These are phyloP conservation scores for Lunasporangiospora selenospora DNA, from an alignment of 192 early-diverging fungal species.

Conservation along the genomic window DNA sequence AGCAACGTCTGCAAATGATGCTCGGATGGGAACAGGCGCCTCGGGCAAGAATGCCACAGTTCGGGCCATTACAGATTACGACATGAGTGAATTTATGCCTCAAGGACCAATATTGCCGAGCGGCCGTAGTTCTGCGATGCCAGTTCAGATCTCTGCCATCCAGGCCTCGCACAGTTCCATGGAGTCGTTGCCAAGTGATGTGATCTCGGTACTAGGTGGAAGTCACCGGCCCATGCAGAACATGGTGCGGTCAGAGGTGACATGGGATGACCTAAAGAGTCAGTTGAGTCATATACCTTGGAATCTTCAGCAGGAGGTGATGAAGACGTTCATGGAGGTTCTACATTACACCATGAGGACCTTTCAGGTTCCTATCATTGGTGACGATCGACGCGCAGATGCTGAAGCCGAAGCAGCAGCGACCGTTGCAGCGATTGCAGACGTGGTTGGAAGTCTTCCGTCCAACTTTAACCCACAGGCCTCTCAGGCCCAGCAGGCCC, in stretches of 20 bases:
- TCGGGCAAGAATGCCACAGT: too few relatives aligned
- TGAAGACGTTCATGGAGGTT: conserved; percentile 27
- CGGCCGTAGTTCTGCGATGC: conserved; percentile 1
- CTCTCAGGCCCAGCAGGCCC: neutral
- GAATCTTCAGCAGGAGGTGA: conserved; percentile 25
- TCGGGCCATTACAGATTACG: neutral
- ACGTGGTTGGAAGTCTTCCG: conserved; percentile 24
- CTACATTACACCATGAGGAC: conserved; percentile 11
- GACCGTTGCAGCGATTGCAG: conserved; percentile 30
- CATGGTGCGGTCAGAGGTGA: conserved; percentile 1
- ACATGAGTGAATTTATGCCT: conserved; percentile 13
- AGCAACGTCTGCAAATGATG: too few relatives aligned
- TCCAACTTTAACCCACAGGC: conserved; percentile 5
- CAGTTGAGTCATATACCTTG: conserved; percentile 27
- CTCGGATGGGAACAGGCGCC: too few relatives aligned
- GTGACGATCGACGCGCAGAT: conserved; percentile 10
- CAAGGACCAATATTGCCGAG: neutral
- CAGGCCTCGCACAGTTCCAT: conserved; percentile 6
- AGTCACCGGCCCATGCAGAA: conserved; percentile 4
- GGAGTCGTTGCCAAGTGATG: conserved; percentile 8
- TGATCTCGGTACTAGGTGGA: conserved; percentile 7
- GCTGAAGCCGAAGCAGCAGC: conserved; percentile 24
- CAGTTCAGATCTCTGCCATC: conserved; percentile 10
- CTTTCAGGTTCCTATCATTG: conserved; percentile 22
- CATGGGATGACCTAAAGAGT: conserved; percentile 36